Evolutionary conservation across 2,329 filamentous ascomycete genomes (phyloP), one percentile per base, ranked within the genome.

Genomic region (Lecanoromycetidae sp.): DNA sequence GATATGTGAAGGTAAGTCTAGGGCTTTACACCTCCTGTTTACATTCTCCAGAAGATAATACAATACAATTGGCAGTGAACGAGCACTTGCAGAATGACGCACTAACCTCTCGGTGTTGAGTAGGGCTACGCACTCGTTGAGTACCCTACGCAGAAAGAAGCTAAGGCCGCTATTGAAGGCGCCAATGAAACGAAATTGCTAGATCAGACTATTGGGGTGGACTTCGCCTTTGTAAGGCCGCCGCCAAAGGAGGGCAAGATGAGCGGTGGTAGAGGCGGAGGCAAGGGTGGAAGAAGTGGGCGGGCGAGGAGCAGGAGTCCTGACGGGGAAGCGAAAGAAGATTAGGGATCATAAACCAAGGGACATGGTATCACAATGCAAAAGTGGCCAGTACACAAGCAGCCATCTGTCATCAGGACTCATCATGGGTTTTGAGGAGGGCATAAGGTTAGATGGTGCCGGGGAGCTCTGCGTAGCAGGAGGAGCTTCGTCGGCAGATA

Each of bases 71-170:
- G n/a, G n/a, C n/a, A n/a, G n/a, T n/a, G n/a, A n/a, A n/a, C n/a
- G n/a, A n/a, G n/a, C n/a, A n/a, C n/a, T n/a, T n/a, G n/a, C n/a
- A n/a, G n/a, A n/a, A n/a, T n/a, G n/a, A n/a, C n/a, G n/a, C n/a
- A n/a, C n/a, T 44, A 4, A 22, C 44, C 32, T 20, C 4, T 10
- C 12, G 32, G 3, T 20, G 15, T 41, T 7, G 33, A 15, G 10
- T 55, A 82, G 78, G 78, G 78, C 53, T 82, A 82, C 60, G 77
- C 74, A 30, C 67, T 82, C 48, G 79, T 82, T 55, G 78, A 82
- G 65, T 82, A 79, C 58, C 67, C 77, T 1, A 81, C 77, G 7
- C 67, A 80, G 44, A 68, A 71, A 43, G 77, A 82, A 63, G 78
- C 78, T n/a, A 70, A 70, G 43, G 75, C 73, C 27, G 78, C 78